These are phyloP conservation scores for Trametes coccinea DNA, from an alignment of 768 basidiomycete genomes.

Conservation along the genomic window DNA sequence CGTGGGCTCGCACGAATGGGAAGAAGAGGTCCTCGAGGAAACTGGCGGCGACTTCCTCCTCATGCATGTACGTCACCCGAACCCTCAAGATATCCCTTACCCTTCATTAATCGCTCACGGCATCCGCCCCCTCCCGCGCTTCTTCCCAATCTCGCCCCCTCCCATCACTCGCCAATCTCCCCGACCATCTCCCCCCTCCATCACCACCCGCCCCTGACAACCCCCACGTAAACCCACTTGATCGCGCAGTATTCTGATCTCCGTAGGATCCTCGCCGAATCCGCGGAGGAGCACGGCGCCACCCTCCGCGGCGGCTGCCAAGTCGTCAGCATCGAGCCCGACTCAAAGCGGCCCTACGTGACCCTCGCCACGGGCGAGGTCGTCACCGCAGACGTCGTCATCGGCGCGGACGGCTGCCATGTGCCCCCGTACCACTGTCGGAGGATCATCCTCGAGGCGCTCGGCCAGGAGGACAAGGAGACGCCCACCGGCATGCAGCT, in stretches of 20 bases:
- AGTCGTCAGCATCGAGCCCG: constrained; percentile 18
- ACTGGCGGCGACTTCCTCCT: constrained; percentile 49
- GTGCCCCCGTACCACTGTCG: constrained; percentile 13
- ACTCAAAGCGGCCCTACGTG: constrained; percentile 23
- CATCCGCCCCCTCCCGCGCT: neutral
- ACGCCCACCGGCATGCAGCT: constrained; percentile 14
- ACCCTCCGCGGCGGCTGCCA: constrained; percentile 20
- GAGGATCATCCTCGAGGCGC: constrained; percentile 11
- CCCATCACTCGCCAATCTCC: neutral
- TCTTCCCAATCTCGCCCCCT: neutral
- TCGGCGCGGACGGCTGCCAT: constrained; percentile 30
- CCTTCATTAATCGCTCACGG: neutral
- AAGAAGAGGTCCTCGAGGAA: constrained; percentile 48
- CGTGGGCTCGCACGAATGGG: constrained; percentile 48
- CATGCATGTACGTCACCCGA: constrained; percentile 44
- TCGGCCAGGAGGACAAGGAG: constrained; percentile 9
- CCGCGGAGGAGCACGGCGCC: constrained; percentile 24
- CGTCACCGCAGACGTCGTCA: constrained; percentile 30
- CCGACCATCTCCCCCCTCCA: neutral
- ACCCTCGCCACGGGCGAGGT: constrained; percentile 30
- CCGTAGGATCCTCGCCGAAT: constrained; percentile 29
- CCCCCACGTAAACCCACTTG: too few relatives aligned
- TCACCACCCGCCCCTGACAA: too few relatives aligned
- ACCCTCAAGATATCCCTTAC: neutral
- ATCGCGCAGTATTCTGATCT: constrained; percentile 31